These are phyloP conservation scores for Lasiosphaeria miniovina DNA, from an alignment of 495 filamentous ascomycete species.

Conservation along the genomic window DNA sequence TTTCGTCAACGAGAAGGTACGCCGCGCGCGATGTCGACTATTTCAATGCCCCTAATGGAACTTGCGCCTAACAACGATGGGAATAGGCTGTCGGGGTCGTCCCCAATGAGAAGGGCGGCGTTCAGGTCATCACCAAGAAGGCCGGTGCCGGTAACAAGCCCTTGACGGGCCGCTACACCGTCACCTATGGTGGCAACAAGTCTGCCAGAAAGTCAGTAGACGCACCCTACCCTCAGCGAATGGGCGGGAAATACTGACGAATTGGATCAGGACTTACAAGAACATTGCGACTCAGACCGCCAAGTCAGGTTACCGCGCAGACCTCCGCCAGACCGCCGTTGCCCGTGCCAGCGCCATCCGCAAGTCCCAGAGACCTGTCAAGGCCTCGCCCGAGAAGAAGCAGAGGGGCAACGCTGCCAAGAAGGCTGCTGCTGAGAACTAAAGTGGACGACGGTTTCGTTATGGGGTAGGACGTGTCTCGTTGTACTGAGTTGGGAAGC, in stretches of 20 bases:
- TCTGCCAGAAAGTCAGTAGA: constrained; percentile 73
- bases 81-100: constrained; percentile 75
- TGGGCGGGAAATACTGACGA: constrained; percentile 22
- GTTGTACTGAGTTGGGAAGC: constrained; percentile 21
- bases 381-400: constrained; percentile 71
- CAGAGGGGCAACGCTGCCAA: constrained; percentile 76
- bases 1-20: constrained; percentile 90
- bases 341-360: constrained; percentile 86
- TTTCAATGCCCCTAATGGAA: constrained; percentile 6
- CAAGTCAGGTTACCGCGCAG: constrained; percentile 79
- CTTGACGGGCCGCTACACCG: constrained; percentile 57
- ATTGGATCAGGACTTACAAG: constrained; percentile 72
- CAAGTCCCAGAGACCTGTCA: constrained; percentile 70
- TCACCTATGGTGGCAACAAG: constrained; percentile 66
- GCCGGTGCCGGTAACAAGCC: constrained; percentile 66
- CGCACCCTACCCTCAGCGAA: constrained; percentile 5
- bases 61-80: constrained; percentile 17
- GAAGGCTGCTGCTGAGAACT: constrained; percentile 51
- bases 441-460: constrained; percentile 13
- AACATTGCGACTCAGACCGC: constrained; percentile 74
- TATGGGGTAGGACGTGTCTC: constrained; percentile 16
- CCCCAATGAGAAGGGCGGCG: constrained; percentile 62
- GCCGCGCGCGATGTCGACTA: constrained; percentile 15
- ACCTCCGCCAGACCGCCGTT: constrained; percentile 83
- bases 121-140: constrained; percentile 83